Conservation (phyloP, 306 rosid genomes). For the Vigna hirtella region DNA sequence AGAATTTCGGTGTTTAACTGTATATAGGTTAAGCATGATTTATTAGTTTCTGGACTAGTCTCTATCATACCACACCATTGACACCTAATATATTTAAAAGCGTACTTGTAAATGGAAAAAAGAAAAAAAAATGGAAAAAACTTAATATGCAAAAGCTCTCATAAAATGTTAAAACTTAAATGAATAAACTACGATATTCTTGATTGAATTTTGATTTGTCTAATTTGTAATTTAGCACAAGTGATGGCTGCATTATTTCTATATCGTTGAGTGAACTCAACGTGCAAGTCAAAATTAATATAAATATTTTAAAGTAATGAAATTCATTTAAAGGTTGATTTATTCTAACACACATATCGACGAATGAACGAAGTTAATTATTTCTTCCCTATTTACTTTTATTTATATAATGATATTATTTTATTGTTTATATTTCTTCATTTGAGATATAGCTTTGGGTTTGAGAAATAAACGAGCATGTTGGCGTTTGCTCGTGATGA, state of each 20-base stretch:
- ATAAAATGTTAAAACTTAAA: neutral
- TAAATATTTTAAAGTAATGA: too few species aligned
- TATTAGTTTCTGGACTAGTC: neutral
- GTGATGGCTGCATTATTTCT: neutral
- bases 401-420: neutral
- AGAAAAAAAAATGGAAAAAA: neutral
- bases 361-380: too few species aligned
- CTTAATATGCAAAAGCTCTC: neutral
- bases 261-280: too few species aligned
- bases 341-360: too few species aligned
- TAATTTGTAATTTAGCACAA: neutral
- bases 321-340: too few species aligned
- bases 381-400: too few species aligned
- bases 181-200: neutral
- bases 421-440: neutral
- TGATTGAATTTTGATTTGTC: neutral
- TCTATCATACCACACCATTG: neutral
- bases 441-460: neutral
- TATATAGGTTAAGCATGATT: neutral
- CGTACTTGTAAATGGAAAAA: neutral
- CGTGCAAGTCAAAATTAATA: too few species aligned
- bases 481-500: neutral
- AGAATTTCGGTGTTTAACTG: too few species aligned
- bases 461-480: neutral
- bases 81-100: neutral